Evolutionary conservation across 2,329 filamentous ascomycete species (phyloP), one percentile per base, ranked within the genome.

Genomic region (Aspergillus fumigatiaffinis): DNA sequence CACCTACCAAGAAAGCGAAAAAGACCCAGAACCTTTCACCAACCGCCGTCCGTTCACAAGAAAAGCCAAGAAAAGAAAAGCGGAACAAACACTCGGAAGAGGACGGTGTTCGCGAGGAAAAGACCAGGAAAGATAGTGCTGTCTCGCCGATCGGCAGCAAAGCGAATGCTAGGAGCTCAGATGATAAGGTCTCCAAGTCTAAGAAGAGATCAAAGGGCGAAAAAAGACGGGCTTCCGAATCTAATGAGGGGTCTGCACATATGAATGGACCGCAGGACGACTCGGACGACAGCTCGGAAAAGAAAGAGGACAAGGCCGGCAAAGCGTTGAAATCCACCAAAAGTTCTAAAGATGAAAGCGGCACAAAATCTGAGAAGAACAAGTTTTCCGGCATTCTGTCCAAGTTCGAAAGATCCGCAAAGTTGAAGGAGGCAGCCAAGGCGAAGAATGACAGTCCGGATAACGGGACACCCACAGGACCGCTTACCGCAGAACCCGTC

Each of bases 1-100:
- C 68, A 4, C 73, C 72, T 14, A 65, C 69, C 4, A 79, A 79
- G 64, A 79, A 77, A 57, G 61, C 68, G 44, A 70, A 68, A 63
- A 66, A 69, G 59, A 60, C 57, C 56, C 59, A 68, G 53, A 62
- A 61, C 51, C 46, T 63, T 28, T 49, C 60, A 17, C 51, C 60
- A 32, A 52, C 53, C 38, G 55, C 63, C 23, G 50, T 60, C 47
- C 21, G 55, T 49, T 51, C 77, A 62, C 69, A 77, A 55, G 70
- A 74, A 50, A 63, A 46, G 51, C 53, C 67, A 69, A 63, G 62
- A 51, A 67, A 63, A 52, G 63, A 60, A 56, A 67, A 38, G 60
- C 66, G 23, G 64, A 65, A 53, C 57, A 68, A 62, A 26, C 47
- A 57, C 51, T 49, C 51, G 5, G 51, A 54, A 56, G 48, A 69